Percentiles rank a stretch among this genome's conserved stretches.
These are phyloP conservation scores for Sedum album DNA, from an alignment of 164 flowering plant genomes.

Conservation along the genomic window DNA sequence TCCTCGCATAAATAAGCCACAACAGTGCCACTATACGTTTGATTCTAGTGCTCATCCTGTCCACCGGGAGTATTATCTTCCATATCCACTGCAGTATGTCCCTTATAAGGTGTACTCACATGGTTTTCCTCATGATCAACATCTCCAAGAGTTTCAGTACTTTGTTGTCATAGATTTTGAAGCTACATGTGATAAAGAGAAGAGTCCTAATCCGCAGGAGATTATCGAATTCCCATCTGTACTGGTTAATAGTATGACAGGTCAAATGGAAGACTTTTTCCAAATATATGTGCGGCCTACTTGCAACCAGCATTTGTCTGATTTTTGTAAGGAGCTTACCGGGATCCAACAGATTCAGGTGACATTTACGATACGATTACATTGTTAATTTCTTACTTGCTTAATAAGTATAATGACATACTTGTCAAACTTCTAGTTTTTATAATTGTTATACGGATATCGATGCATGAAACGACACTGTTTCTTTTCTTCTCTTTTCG, in stretches of 20 bases:
- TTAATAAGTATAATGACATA: not conserved
- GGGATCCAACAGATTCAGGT: conserved; percentile 96
- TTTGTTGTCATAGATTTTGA: conserved; percentile 97
- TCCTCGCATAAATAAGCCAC: conserved; percentile 40
- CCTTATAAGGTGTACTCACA: conserved; percentile 43
- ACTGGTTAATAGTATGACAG: conserved; percentile 70
- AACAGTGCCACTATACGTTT: conserved; percentile 32
- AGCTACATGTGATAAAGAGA: conserved; percentile 90
- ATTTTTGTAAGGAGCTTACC: conserved; percentile 94
- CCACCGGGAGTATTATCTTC: conserved; percentile 23
- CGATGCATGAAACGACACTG: too few species aligned
- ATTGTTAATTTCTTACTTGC: not conserved
- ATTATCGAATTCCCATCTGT: conserved; percentile 97
- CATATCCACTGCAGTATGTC: conserved; percentile 32
- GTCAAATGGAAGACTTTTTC: conserved; percentile 70
- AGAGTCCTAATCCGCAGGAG: conserved; percentile 81
- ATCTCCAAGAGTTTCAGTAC: conserved; percentile 76
- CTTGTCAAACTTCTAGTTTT: not conserved
- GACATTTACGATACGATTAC: not conserved
- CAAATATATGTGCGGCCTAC: conserved; percentile 85
- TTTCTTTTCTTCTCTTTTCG: not conserved
- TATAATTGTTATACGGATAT: not conserved
- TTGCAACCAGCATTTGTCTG: conserved; percentile 64
- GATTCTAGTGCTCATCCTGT: conserved; percentile 35
- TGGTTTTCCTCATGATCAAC: conserved; percentile 33